Percentiles rank a stretch among this genome's conserved stretches.
phyloP scores from a whole-genome alignment of 2,329 filamentous ascomycete species.

The Sporothrix phasma region DNA sequence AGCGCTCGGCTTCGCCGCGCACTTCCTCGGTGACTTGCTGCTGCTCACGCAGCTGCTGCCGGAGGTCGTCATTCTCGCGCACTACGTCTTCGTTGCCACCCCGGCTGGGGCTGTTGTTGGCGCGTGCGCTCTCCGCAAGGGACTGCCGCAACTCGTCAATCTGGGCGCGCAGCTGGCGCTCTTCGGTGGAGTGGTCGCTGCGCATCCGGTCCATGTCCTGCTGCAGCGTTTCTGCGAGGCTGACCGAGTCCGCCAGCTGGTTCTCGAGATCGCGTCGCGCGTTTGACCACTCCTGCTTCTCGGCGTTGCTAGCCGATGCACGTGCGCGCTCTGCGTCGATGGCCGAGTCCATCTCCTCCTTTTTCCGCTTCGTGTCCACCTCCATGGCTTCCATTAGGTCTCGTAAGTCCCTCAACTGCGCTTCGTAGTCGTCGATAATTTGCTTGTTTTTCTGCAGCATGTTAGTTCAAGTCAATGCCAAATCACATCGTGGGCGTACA shows the following conservation, averaged over 20 bases:
- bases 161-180: slow-evolving; percentile 53
- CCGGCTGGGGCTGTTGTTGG: not conserved
- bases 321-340: slow-evolving; percentile 49
- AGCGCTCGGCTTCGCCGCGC: slow-evolving; percentile 69
- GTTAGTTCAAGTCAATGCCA: not conserved
- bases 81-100: slow-evolving; percentile 46
- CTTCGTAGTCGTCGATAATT: slow-evolving; percentile 68
- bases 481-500: no score
- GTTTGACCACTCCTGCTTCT: slow-evolving; percentile 63
- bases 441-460: slow-evolving; percentile 25
- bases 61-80: slow-evolving; percentile 59
- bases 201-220: slow-evolving; percentile 67
- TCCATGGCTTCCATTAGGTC: slow-evolving; percentile 66
- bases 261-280: slow-evolving; percentile 58
- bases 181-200: slow-evolving; percentile 54
- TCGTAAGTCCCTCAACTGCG: slow-evolving; percentile 63
- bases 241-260: slow-evolving; percentile 64
- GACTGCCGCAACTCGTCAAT: slow-evolving; percentile 43
- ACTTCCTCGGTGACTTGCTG: slow-evolving; percentile 80
- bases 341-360: slow-evolving; percentile 54
- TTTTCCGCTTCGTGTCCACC: slow-evolving; percentile 57
- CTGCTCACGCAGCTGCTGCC: slow-evolving; percentile 58
- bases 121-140: slow-evolving; percentile 20
- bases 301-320: slow-evolving; percentile 42
- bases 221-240: slow-evolving; percentile 68